phyloP scores from a whole-genome alignment of 2,329 filamentous ascomycete species.

The Cytospora piceicola region DNA sequence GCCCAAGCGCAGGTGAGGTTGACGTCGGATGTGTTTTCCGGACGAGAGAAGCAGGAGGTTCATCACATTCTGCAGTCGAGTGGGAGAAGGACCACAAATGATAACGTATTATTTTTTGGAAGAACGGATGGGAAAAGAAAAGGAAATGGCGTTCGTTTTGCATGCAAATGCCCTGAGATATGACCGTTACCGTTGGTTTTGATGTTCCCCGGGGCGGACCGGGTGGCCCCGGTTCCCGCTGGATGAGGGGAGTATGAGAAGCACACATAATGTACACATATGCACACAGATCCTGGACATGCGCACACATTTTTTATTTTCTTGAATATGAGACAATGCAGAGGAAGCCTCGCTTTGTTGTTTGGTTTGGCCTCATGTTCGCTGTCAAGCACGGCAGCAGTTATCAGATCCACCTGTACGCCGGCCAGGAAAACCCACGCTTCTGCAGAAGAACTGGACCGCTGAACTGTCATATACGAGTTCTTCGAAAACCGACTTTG shows the following conservation, averaged over 20 bases:
- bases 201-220: constrained; percentile 14
- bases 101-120: neutral
- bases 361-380: constrained; percentile 20
- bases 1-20: neutral
- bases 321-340: constrained; percentile 15
- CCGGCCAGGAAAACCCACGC: constrained; percentile 3
- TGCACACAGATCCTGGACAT: neutral
- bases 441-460: constrained; percentile 7
- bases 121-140: neutral
- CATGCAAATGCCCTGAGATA: neutral
- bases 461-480: constrained; percentile 18
- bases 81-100: neutral
- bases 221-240: constrained; percentile 21
- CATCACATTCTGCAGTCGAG: neutral
- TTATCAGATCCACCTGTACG: constrained; percentile 14
- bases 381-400: constrained; percentile 8
- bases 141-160: neutral
- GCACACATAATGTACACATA: neutral
- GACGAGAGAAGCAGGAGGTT: neutral
- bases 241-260: constrained; percentile 14
- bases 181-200: neutral
- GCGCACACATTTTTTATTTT: too few relatives aligned
- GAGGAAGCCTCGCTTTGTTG: constrained; percentile 15
- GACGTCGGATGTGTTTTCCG: neutral
- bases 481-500: neutral